A percentile compares a stretch with the other conserved stretches of the same genome.
Evolutionary conservation across 75 land plant genomes (phyloP).

Genomic region (Cryptomeria japonica): DNA sequence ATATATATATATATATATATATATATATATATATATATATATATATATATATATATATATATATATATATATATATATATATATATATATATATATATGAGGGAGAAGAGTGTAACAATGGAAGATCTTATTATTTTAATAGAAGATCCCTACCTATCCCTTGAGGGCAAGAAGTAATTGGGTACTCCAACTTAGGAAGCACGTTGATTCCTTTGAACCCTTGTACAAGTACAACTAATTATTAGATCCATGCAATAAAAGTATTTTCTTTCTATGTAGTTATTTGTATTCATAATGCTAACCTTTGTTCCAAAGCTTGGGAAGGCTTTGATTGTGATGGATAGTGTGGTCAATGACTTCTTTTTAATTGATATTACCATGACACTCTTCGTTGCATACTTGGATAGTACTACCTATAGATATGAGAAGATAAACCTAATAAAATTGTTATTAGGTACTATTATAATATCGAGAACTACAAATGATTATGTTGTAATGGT

Average conservation of each 20-base stretch:
- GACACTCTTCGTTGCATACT: constrained; percentile 76
- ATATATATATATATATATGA: too few relatives aligned
- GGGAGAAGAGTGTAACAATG: too few relatives aligned
- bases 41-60: too few relatives aligned
- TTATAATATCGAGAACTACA: constrained; percentile 10
- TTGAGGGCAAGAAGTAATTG: constrained; percentile 12
- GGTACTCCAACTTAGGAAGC: constrained; percentile 7
- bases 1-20: too few relatives aligned
- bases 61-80: too few relatives aligned
- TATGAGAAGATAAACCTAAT: constrained; percentile 48
- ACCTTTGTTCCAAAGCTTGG: too few relatives aligned
- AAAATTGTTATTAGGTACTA: constrained; percentile 41
- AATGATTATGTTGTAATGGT: not conserved
- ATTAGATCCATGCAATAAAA: not conserved
- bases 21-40: too few relatives aligned
- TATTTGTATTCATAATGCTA: not conserved
- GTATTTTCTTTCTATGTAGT: not conserved
- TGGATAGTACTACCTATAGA: constrained; percentile 41
- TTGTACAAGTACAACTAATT: constrained; percentile 34
- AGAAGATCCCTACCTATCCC: not conserved
- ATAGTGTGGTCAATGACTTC: constrained; percentile 37
- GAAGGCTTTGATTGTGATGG: constrained; percentile 19
- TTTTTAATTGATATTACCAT: constrained; percentile 14
- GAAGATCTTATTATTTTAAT: too few relatives aligned
- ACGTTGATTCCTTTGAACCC: constrained; percentile 38